Evolutionary conservation across 179 eudicot genomes (phyloP), one percentile per base, ranked within the genome.

Genomic region (Beta lomatogona): DNA sequence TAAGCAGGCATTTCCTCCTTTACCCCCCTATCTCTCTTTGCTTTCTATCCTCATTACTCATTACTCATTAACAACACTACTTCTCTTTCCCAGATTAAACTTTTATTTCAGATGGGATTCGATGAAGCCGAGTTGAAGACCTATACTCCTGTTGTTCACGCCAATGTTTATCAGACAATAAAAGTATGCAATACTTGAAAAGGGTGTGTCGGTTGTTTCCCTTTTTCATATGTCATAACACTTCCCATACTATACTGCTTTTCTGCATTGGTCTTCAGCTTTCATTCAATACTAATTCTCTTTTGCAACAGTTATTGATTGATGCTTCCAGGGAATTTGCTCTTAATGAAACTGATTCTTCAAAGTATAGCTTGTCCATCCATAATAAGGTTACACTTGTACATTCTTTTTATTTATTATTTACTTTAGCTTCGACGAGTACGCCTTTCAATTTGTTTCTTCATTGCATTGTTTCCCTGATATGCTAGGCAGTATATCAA

Each of bases 151-250:
- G 98, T 95, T 87, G 89, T 95, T 79, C 93, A 95, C 84, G 97
- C 98, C 87, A 94, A 95, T 80, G 95, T 95, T 79, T 95, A 89
- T 91, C 98, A 95, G 90, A 90, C 95, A 79, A 95, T 95, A 87
- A 92, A 95, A 92, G 99, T 95, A 94, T 79, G 98, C 90, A 82
- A 83, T 89, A 89, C 80, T 86, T 86, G 90, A 88, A 86, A 72
- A 90, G 91, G 93, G 88, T 93, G 89, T 91, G 96, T 91, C 84
- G 85, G 87, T 86, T 87, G 83, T 90, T 85, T 86, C 87, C 85
- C 83, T 73, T 83, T 83, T 82, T 75, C 73, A 73, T 50, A 70
- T 60, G 9, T 41, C 52, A 41, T 50, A 68, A 77, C 77, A 77
- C 70, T 66, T 77, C 52, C 53, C 68, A 15, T 70, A 65, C 75